Evolutionary conservation across 148 eudicot genomes (phyloP).

Genomic region (Spergularia marina): DNA sequence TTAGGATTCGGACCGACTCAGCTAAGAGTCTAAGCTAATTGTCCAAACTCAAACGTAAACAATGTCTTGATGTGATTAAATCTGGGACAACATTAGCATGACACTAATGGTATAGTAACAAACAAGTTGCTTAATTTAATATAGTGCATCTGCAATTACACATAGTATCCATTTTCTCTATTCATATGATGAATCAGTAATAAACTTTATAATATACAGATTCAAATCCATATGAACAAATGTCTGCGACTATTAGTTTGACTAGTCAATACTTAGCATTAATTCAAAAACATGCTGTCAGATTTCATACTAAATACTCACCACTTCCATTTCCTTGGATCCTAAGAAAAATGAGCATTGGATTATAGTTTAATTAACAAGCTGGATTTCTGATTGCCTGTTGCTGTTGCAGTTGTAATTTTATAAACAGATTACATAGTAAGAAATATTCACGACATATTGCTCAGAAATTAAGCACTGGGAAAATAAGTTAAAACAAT

Average conservation of each 20-base stretch:
- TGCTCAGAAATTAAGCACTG: too few species aligned
- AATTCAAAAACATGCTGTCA: conserved; percentile 26
- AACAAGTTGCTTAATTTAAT: too few species aligned
- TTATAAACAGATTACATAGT: background rate
- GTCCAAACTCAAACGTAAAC: too few species aligned
- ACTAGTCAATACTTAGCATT: conserved; percentile 29
- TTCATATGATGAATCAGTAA: background rate
- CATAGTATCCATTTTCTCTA: too few species aligned
- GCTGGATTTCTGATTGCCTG: conserved; percentile 7
- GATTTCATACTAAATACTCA: conserved; percentile 28
- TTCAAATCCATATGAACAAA: conserved; percentile 24
- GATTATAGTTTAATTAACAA: background rate
- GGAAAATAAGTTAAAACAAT: too few species aligned
- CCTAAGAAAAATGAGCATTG: conserved; percentile 23
- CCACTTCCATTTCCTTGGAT: conserved; percentile 35
- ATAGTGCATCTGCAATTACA: too few species aligned
- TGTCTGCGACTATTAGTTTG: conserved; percentile 24
- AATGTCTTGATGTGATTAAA: too few species aligned
- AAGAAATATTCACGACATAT: too few species aligned
- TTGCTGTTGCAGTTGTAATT: background rate
- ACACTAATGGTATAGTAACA: too few species aligned
- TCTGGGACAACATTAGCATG: too few species aligned
- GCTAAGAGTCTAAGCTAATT: too few species aligned
- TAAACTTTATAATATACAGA: background rate
- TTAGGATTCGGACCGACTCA: too few species aligned